A percentile compares a stretch with the other conserved stretches of the same genome.
Conservation (phyloP, 192 early-diverging fungal genomes). For the Thamnidium elegans region DNA sequence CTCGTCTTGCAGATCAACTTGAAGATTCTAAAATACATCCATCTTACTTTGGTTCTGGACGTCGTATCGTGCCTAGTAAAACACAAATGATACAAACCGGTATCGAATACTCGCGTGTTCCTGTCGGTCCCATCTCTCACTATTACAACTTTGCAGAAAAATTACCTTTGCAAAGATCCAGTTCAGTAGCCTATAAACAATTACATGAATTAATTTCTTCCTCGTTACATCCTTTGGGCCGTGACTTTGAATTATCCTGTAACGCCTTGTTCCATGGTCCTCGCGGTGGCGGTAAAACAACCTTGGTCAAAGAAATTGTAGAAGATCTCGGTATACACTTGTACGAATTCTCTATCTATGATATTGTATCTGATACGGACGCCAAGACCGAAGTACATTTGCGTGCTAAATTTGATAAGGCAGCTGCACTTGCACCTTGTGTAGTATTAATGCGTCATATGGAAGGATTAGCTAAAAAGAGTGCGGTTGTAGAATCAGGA, state of each 20-base stretch:
- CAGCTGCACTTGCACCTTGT: slow-evolving; percentile 73
- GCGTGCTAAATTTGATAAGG: slow-evolving; percentile 75
- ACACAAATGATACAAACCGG: slow-evolving; percentile 68
- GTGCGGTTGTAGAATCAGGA: slow-evolving; percentile 53
- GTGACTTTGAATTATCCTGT: slow-evolving; percentile 65
- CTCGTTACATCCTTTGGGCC: slow-evolving; percentile 70
- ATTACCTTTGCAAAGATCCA: slow-evolving; percentile 35
- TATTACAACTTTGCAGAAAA: slow-evolving; percentile 31
- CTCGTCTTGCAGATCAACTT: slow-evolving; percentile 18
- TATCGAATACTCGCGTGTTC: slow-evolving; percentile 56
- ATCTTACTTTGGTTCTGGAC: slow-evolving; percentile 31
- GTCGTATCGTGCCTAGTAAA: slow-evolving; percentile 47
- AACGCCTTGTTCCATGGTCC: slow-evolving; percentile 76
- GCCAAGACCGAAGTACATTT: slow-evolving; percentile 75
- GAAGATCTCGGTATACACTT: slow-evolving; percentile 76
- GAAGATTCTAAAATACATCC: slow-evolving; percentile 22
- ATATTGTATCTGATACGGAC: slow-evolving; percentile 76
- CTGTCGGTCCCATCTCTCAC: slow-evolving; percentile 34
- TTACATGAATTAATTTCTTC: slow-evolving; percentile 63
- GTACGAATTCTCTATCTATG: slow-evolving; percentile 77
- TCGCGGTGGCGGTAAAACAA: slow-evolving; percentile 80
- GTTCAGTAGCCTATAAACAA: slow-evolving; percentile 38
- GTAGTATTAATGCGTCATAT: slow-evolving; percentile 77
- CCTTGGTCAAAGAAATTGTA: slow-evolving; percentile 60
- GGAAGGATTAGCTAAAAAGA: slow-evolving; percentile 70